Conservation (phyloP, 202 grass and related monocot genomes). For the Eragrostis tef region DNA sequence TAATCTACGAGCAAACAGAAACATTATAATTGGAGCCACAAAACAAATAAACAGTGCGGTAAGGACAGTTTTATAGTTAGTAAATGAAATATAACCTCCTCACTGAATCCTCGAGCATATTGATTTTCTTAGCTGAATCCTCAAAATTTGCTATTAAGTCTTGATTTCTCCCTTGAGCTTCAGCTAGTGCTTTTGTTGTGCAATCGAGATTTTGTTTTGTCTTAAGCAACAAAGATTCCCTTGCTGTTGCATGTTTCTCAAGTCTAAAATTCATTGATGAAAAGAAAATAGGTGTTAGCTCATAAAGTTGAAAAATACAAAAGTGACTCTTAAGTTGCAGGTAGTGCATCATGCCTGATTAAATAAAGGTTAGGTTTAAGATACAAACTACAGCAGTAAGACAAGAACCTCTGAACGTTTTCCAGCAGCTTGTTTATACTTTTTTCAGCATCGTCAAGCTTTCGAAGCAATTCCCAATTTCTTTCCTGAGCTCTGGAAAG, state of each 20-base stretch:
- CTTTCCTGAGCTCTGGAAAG: constrained; percentile 64
- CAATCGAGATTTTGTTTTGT: constrained; percentile 63
- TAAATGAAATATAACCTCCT: constrained; percentile 54
- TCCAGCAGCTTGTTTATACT: constrained; percentile 65
- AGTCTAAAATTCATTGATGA: constrained; percentile 54
- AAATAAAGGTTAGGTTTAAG: constrained; percentile 39
- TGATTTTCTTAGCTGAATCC: constrained; percentile 56
- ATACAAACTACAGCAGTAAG: constrained; percentile 9
- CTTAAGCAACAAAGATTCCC: constrained; percentile 64
- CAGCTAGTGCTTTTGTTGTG: constrained; percentile 57
- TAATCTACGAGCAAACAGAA: constrained; percentile 58
- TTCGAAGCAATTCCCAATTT: constrained; percentile 60
- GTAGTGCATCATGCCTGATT: constrained; percentile 24
- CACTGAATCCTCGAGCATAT: constrained; percentile 56
- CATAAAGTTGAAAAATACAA: constrained; percentile 25
- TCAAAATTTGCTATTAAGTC: constrained; percentile 55
- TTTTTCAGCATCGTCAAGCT: constrained; percentile 66
- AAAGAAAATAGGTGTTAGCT: constrained; percentile 41
- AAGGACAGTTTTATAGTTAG: not conserved
- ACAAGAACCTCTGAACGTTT: constrained; percentile 59
- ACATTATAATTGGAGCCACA: not conserved
- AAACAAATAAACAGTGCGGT: not conserved
- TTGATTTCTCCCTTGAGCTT: constrained; percentile 59
- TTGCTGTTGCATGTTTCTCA: constrained; percentile 71
- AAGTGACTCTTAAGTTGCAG: constrained; percentile 23